These are phyloP conservation scores for Citropsis articulata DNA, from an alignment of 345 rosid species.

Conservation along the genomic window DNA sequence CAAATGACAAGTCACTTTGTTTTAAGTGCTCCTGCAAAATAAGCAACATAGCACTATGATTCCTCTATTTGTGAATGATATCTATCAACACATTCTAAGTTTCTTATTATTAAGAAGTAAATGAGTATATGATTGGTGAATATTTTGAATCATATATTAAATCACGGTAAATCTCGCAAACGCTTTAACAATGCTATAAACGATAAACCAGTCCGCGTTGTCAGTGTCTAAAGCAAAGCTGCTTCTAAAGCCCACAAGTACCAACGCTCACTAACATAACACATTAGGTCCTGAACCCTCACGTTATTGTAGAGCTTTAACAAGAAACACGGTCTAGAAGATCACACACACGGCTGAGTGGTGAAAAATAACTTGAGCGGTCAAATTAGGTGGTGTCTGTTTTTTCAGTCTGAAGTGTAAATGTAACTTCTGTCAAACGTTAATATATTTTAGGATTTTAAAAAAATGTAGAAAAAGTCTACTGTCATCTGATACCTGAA, in stretches of 20 bases:
- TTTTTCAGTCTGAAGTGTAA: too few relatives aligned
- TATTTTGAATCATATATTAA: neutral
- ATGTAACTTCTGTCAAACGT: too few relatives aligned
- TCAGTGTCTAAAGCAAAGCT: neutral
- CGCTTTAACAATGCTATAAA: neutral
- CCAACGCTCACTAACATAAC: neutral
- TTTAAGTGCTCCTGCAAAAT: slow-evolving; percentile 82
- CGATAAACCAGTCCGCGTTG: neutral
- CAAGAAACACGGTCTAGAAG: neutral
- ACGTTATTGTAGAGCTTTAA: neutral
- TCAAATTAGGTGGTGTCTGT: neutral
- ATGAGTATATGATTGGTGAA: slow-evolving; percentile 13
- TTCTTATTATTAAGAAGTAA: neutral
- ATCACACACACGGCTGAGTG: neutral
- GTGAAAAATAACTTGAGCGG: neutral
- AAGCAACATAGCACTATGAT: slow-evolving; percentile 17
- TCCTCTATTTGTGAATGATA: neutral
- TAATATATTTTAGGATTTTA: too few relatives aligned
- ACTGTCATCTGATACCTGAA: too few relatives aligned
- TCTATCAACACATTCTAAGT: neutral
- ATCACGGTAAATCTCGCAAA: neutral
- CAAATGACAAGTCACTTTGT: slow-evolving; percentile 87
- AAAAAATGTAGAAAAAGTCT: too few relatives aligned
- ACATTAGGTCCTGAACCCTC: neutral
- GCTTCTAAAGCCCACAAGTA: neutral